Conservation (phyloP, 148 eudicot species). For the Silene latifolia region DNA sequence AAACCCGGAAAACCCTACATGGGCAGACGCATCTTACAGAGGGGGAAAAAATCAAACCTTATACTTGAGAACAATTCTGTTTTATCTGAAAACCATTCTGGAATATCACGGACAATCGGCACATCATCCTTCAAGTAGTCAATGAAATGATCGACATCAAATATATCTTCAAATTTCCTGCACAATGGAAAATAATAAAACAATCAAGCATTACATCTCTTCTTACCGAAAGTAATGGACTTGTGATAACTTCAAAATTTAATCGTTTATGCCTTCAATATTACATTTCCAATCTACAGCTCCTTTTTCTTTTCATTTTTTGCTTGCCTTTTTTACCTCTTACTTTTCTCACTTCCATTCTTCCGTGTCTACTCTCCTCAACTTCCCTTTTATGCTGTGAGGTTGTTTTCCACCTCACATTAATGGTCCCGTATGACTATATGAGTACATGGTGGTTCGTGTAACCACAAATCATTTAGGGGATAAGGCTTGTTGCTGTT, state of each 20-base stretch:
- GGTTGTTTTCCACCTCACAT: not conserved
- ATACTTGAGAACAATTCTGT: conserved; percentile 84
- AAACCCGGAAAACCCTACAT: not conserved
- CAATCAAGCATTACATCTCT: not conserved
- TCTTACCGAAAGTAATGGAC: not conserved
- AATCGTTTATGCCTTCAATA: not conserved
- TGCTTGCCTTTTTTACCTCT: not conserved
- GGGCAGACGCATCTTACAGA: not conserved
- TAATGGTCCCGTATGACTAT: not conserved
- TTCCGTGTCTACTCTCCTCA: not conserved
- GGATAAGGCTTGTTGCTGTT: not conserved
- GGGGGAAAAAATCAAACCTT: conserved; percentile 43
- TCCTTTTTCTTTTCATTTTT: not conserved
- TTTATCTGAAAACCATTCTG: conserved; percentile 93
- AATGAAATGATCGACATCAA: conserved; percentile 98
- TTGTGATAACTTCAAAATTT: no score
- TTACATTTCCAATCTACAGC: not conserved
- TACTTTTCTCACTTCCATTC: not conserved
- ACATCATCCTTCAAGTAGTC: conserved; percentile 97
- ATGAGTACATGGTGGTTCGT: not conserved
- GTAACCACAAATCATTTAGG: not conserved
- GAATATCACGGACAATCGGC: conserved; percentile 89
- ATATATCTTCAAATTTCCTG: conserved; percentile 97
- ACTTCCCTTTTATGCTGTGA: not conserved
- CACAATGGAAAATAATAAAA: conserved; percentile 10